phyloP scores from a whole-genome alignment of 169 alveolate species.

The Cryptosporidium sp. region DNA sequence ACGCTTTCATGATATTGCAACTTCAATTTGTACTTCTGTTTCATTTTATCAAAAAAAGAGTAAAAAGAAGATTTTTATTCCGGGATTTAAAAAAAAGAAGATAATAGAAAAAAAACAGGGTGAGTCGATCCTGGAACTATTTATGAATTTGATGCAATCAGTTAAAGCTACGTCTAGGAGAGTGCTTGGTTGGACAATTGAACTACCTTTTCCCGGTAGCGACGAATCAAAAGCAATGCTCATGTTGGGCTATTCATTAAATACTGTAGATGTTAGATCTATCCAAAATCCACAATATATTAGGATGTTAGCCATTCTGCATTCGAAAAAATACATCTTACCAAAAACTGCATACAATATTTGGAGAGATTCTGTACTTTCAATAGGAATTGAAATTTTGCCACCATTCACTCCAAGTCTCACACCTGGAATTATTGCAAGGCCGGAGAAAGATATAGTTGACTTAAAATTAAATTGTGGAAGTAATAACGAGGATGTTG shows the following conservation, averaged over 20 bases:
- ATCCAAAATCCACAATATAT: conserved; percentile 48
- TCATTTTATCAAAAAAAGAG: conserved; percentile 13
- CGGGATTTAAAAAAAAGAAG: conserved; percentile 35
- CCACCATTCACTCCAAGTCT: conserved; percentile 23
- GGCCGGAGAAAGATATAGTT: conserved; percentile 46
- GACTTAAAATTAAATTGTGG: conserved; percentile 64
- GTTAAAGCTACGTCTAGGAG: conserved; percentile 41
- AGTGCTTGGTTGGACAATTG: conserved; percentile 61
- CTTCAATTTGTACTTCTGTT: conserved; percentile 39
- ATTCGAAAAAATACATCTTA: conserved; percentile 27
- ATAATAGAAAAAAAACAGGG: conserved; percentile 31
- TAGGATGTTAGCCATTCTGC: conserved; percentile 50
- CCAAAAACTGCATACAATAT: conserved; percentile 69
- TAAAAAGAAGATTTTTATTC: conserved; percentile 7
- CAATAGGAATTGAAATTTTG: conserved; percentile 57
- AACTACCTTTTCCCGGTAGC: conserved; percentile 68
- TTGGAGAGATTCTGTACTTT: conserved; percentile 61
- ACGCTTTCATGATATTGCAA: conserved; percentile 28
- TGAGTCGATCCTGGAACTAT: conserved; percentile 50
- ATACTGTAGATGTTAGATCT: conserved; percentile 69
- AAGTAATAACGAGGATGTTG: conserved; percentile 52
- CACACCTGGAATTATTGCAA: conserved; percentile 34
- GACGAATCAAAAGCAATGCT: conserved; percentile 71
- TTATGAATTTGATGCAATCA: conserved; percentile 48
- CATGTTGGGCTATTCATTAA: conserved; percentile 58